Conservation (phyloP, 2,329 filamentous ascomycete species). For the Didymella segeticola region DNA sequence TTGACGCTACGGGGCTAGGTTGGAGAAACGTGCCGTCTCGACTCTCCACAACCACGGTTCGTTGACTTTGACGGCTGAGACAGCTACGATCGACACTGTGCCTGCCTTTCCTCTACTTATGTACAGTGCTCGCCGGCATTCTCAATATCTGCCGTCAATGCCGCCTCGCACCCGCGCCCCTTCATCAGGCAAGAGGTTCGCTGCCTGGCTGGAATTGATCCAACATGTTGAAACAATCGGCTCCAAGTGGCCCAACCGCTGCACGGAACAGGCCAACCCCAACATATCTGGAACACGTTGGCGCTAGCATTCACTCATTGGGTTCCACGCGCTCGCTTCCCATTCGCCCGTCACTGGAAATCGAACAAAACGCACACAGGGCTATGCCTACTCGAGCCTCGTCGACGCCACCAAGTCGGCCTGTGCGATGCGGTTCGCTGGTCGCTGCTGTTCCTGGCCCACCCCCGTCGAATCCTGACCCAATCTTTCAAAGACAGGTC, state of each 20-base stretch:
- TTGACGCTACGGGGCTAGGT: conserved; percentile 14
- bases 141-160: conserved; percentile 22
- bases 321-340: conserved; percentile 11
- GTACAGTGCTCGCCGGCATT: conserved; percentile 12
- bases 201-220: conserved; percentile 13
- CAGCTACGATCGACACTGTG: conserved; percentile 9
- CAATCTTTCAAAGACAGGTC: conserved; percentile 39
- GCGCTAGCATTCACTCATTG: conserved; percentile 22
- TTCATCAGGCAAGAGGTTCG: conserved; percentile 21
- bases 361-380: conserved; percentile 23
- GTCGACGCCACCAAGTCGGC: conserved; percentile 8
- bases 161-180: conserved; percentile 15
- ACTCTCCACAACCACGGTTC: conserved; percentile 12
- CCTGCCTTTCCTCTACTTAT: not conserved
- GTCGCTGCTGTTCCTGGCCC: conserved; percentile 26
- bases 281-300: conserved; percentile 36
- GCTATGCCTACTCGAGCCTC: conserved; percentile 22
- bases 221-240: conserved; percentile 32
- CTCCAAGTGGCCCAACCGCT: conserved; percentile 24
- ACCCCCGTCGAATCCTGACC: conserved; percentile 29
- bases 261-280: conserved; percentile 25
- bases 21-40: conserved; percentile 4
- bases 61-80: conserved; percentile 9
- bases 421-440: conserved; percentile 27
- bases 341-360: conserved; percentile 21